These are phyloP conservation scores for Heliamphora exappendiculata DNA, from an alignment of 148 eudicot genomes.

Conservation along the genomic window DNA sequence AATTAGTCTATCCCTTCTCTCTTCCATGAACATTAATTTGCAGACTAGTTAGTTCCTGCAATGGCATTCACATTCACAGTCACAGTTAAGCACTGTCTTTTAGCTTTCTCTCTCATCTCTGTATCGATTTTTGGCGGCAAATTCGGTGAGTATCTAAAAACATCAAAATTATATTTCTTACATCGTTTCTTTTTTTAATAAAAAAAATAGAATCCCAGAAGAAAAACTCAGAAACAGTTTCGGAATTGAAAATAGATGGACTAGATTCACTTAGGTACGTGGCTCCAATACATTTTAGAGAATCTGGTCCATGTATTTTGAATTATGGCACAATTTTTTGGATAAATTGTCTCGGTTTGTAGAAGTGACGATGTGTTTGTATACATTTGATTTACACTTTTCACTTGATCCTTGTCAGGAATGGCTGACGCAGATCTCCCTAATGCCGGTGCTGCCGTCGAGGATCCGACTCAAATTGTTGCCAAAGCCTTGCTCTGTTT, in stretches of 20 bases:
- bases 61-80: constrained; percentile 26
- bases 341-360: no score
- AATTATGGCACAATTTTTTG: no score
- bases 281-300: no score
- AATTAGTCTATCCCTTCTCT: background rate
- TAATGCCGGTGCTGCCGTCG: constrained; percentile 14
- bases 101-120: constrained; percentile 22
- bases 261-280: no score
- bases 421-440: constrained; percentile 22
- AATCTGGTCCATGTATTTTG: no score
- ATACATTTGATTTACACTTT: background rate
- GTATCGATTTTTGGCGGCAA: constrained; percentile 10
- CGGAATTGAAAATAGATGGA: no score
- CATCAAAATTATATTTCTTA: background rate
- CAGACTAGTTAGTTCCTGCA: constrained; percentile 7
- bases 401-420: constrained; percentile 18
- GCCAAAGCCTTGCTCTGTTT: constrained; percentile 51
- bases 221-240: no score
- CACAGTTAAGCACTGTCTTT: constrained; percentile 16
- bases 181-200: no score
- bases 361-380: no score
- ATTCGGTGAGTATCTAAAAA: constrained; percentile 24
- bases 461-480: constrained; percentile 38
- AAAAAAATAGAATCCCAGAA: no score
- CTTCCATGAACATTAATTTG: background rate